Evolutionary conservation across 805 yeast species (phyloP), one percentile per base, ranked within the genome.

Genomic region (Metschnikowia borealis): DNA sequence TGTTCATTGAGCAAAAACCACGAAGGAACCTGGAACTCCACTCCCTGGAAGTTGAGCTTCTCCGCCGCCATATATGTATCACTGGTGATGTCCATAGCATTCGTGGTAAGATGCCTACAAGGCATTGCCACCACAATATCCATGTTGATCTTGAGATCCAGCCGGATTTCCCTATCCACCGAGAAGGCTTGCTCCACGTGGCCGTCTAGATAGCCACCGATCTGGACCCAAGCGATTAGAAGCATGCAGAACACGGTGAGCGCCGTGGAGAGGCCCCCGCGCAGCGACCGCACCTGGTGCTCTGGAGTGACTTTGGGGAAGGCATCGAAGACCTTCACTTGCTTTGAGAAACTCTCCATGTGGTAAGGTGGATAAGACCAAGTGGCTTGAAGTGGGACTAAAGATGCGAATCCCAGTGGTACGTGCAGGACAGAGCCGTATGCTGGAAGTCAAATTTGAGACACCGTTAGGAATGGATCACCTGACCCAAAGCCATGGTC

Each of bases 131-230:
- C 85, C 26, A 85, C 76, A 57, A 94, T 64, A 64, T 91, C 97
- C 50, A 94, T 44, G 62, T 94, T 91, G 43, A 94, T 76, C 40
- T 77, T 78, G 49, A 90, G 77, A 33, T 78, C 78, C 50, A 79
- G 79, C 48, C 77, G 69, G 14, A 89, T 68, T 3, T 72, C 70
- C 34, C 76, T 73, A 60, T 88, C 95, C 4, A 94, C 95, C 3
- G 77, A 71, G 65, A 88, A 94, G 57, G 84, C 87, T 56, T 85
- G 87, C 59, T 84, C 89, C 6, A 86, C 78, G 50, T 77, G 78
- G 2, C 97, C 97, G 48, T 94, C 96, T 50, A 91, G 73, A 63
- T 78, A 88, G 13, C 87, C 85, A 6, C 97, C 96, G 29, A 90
- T 68, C 63, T 91, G 95, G 13, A 88, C 80, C 88, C 95, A 92